A percentile compares a stretch with the other conserved stretches of the same genome.
Evolutionary conservation across 2,329 filamentous ascomycete species (phyloP).

Genomic region (Aspergillus fructus): DNA sequence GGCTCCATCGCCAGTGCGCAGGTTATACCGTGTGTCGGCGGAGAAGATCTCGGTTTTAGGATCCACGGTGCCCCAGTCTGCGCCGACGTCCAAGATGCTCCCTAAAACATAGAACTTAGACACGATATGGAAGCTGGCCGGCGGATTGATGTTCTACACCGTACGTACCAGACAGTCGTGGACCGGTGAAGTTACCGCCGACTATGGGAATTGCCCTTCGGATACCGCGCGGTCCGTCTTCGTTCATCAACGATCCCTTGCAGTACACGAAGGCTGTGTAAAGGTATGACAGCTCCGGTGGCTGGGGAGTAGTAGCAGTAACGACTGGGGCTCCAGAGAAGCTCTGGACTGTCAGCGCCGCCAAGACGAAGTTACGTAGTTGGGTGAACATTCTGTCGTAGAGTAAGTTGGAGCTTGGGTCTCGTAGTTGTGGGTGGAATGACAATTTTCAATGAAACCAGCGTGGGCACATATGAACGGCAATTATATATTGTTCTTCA

Average conservation of each 20-base stretch:
- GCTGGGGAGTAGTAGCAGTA: not conserved
- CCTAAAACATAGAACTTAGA: conserved; percentile 8
- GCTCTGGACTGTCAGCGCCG: conserved; percentile 1
- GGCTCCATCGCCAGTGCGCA: conserved; percentile 26
- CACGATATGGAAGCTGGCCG: too few relatives aligned
- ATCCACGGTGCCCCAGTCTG: conserved; percentile 26
- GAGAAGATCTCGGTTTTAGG: conserved; percentile 25
- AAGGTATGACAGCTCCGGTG: conserved; percentile 23
- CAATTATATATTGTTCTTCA: too few relatives aligned
- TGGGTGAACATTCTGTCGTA: not conserved
- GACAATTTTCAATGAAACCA: too few relatives aligned
- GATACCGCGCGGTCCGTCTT: conserved; percentile 19
- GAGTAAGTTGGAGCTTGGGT: not conserved
- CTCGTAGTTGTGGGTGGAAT: too few relatives aligned
- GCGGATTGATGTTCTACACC: not conserved
- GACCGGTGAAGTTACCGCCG: conserved; percentile 28
- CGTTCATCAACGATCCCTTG: conserved; percentile 18
- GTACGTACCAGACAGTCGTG: conserved; percentile 19
- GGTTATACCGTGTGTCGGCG: conserved; percentile 28
- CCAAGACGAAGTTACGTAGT: not conserved
- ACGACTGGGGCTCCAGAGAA: not conserved
- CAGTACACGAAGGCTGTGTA: conserved; percentile 27
- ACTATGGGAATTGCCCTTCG: conserved; percentile 27
- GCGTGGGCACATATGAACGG: too few relatives aligned
- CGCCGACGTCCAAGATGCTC: conserved; percentile 25